These are phyloP conservation scores for Pleodorina starrii DNA, from an alignment of 139 green algal species.

Conservation along the genomic window DNA sequence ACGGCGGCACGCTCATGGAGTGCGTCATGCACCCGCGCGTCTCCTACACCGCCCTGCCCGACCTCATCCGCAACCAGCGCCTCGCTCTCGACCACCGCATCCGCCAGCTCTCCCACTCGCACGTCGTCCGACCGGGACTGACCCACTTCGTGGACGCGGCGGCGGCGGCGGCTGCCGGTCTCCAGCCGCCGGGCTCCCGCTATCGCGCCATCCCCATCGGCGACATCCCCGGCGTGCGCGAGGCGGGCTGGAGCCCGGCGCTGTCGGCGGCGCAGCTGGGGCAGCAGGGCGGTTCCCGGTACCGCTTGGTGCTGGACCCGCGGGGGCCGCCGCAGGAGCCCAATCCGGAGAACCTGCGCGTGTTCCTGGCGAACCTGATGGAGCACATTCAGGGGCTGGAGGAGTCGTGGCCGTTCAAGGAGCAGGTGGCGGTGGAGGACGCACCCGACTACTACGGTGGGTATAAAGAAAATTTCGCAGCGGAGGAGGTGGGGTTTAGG, in stretches of 20 bases:
- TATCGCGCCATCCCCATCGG: conserved; percentile 51
- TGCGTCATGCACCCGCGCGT: conserved; percentile 84
- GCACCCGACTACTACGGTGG: conserved; percentile 94
- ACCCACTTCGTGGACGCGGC: conserved; percentile 34
- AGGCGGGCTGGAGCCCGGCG: conserved; percentile 83
- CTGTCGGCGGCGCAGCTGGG: not conserved
- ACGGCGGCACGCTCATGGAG: conserved; percentile 99
- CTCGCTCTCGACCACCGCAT: conserved; percentile 75
- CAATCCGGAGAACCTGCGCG: conserved; percentile 68
- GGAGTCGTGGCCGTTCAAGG: conserved; percentile 92
- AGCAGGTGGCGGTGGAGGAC: conserved; percentile 83
- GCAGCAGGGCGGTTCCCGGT: conserved; percentile 17
- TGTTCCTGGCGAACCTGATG: conserved; percentile 68
- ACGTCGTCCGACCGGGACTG: conserved; percentile 84
- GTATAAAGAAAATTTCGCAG: too few relatives aligned
- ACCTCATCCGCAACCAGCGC: conserved; percentile 57
- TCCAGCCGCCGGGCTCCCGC: not conserved
- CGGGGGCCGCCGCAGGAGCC: conserved; percentile 40
- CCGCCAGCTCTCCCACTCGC: conserved; percentile 77
- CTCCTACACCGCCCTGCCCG: conserved; percentile 75
- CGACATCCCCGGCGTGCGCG: conserved; percentile 88
- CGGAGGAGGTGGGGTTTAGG: too few relatives aligned
- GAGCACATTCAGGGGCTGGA: conserved; percentile 68
- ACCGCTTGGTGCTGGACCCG: conserved; percentile 61
- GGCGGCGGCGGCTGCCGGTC: not conserved